A percentile compares a stretch with the other conserved stretches of the same genome.
These are phyloP conservation scores for Plantago rigida DNA, from an alignment of 305 asterid genomes.

Conservation along the genomic window DNA sequence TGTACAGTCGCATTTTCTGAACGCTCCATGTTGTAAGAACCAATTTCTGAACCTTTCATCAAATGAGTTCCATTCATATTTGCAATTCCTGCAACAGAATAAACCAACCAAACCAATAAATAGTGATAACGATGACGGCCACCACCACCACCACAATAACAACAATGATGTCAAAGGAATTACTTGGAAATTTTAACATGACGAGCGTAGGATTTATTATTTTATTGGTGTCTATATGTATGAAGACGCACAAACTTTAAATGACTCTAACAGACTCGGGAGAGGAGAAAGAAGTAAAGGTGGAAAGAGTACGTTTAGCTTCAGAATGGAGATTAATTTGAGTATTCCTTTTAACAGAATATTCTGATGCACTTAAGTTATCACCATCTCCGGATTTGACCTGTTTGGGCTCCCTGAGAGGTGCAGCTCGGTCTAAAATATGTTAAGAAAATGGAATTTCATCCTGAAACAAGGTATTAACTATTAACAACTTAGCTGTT, in stretches of 20 bases:
- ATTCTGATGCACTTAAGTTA: constrained; percentile 39
- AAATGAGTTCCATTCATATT: constrained; percentile 25
- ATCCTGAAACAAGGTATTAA: constrained; percentile 3
- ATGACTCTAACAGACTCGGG: no score
- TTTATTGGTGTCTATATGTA: no score
- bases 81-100: constrained; percentile 35
- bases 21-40: constrained; percentile 34
- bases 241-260: no score
- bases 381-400: constrained; percentile 30
- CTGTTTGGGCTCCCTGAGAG: constrained; percentile 40
- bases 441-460: constrained; percentile 41
- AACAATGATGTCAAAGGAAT: constrained; percentile 3
- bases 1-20: constrained; percentile 33
- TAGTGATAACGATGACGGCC: not conserved
- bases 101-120: constrained; percentile 22
- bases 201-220: constrained; percentile 3
- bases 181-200: constrained; percentile 5
- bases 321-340: constrained; percentile 34
- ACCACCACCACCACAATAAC: no score
- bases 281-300: constrained; percentile 15
- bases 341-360: constrained; percentile 34
- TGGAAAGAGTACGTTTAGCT: constrained; percentile 42
- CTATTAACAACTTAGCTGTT: constrained; percentile 1
- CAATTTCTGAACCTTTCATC: constrained; percentile 38
- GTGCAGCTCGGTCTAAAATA: constrained; percentile 44